phyloP scores from a whole-genome alignment of 1,139 yeast species.

The Fermentozyma sake region DNA sequence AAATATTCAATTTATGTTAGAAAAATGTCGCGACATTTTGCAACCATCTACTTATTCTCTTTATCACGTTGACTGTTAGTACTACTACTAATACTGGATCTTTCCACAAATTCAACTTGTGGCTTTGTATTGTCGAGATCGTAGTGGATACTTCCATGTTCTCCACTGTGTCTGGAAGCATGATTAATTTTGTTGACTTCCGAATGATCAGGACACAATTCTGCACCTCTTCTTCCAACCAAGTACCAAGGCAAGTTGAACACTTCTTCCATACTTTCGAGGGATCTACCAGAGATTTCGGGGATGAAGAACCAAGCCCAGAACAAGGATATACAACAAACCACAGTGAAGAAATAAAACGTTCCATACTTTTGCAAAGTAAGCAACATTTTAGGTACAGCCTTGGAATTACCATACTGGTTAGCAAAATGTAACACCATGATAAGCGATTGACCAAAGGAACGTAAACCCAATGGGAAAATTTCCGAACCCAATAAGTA shows the following conservation, averaged over 20 bases:
- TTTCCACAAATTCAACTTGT: neutral
- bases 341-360: conserved; percentile 16
- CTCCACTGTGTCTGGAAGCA: conserved; percentile 5
- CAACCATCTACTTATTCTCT: no score
- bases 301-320: conserved; percentile 23
- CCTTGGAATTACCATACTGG: conserved; percentile 23
- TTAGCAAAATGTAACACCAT: conserved; percentile 23
- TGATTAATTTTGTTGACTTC: conserved; percentile 16
- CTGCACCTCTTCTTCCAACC: conserved; percentile 19
- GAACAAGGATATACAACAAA: conserved; percentile 13
- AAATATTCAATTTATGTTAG: no score
- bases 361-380: conserved; percentile 16
- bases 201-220: conserved; percentile 20
- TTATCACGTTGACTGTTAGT: no score
- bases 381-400: conserved; percentile 19
- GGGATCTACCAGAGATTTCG: conserved; percentile 21
- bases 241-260: conserved; percentile 24
- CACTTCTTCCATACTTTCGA: conserved; percentile 21
- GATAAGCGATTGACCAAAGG: conserved; percentile 18
- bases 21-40: no score
- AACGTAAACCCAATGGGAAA: conserved; percentile 19
- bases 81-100: no score
- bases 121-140: conserved; percentile 1
- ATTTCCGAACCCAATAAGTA: conserved; percentile 21
- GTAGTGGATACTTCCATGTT: conserved; percentile 6